Evolutionary conservation across 2,329 filamentous ascomycete genomes (phyloP).

Genomic region (Trichoderma gracile): DNA sequence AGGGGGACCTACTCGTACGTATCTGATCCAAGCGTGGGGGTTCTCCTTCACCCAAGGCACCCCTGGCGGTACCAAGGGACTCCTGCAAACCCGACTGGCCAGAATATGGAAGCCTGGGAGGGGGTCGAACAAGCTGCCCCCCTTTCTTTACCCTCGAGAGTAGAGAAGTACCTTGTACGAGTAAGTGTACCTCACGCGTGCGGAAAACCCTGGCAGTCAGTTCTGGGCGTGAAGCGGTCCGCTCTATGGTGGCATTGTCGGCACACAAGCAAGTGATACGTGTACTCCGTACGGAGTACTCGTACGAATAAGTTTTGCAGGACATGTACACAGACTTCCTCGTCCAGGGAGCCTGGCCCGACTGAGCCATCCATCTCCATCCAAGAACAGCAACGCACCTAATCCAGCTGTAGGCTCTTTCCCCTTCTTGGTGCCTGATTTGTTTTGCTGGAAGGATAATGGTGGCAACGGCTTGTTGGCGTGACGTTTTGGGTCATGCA

Average conservation of each 20-base stretch:
- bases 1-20: neutral
- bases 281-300: too few relatives aligned
- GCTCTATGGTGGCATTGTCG: neutral
- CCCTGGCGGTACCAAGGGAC: conserved; percentile 13
- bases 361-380: conserved; percentile 12
- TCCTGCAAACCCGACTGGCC: conserved; percentile 27
- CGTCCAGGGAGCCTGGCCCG: neutral
- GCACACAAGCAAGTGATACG: neutral
- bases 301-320: too few relatives aligned
- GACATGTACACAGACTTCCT: too few relatives aligned
- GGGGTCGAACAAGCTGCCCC: conserved; percentile 6
- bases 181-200: neutral
- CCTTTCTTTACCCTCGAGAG: neutral
- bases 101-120: conserved; percentile 9
- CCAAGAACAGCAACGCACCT: conserved; percentile 25
- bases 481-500: neutral
- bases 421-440: conserved; percentile 21
- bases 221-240: conserved; percentile 7
- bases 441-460: neutral
- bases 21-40: conserved; percentile 25
- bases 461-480: neutral
- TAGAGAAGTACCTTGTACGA: neutral
- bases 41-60: conserved; percentile 14
- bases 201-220: conserved; percentile 5
- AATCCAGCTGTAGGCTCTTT: neutral